Conservation (phyloP, 441 rosid genomes). For the Raphanus hybrid region DNA sequence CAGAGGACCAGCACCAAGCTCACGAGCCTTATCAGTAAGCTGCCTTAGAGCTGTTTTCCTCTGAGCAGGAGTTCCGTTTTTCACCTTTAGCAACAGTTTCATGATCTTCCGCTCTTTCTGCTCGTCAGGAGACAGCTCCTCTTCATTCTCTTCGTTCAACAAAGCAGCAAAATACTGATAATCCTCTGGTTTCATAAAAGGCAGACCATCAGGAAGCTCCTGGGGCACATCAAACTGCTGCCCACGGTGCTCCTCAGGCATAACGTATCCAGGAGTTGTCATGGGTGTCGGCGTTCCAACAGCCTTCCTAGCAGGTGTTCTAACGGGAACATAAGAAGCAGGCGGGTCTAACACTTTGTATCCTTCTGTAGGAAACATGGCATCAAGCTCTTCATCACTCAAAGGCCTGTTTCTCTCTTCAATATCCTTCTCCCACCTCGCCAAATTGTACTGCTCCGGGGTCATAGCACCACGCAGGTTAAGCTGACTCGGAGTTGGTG, state of each 20-base stretch:
- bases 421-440: constrained; percentile 10
- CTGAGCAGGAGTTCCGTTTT: constrained; percentile 98
- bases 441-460: constrained; percentile 9
- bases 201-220: constrained; percentile 1
- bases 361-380: constrained; percentile 8
- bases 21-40: constrained; percentile 97
- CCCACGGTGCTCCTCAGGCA: constrained; percentile 1
- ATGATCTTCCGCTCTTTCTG: constrained; percentile 97
- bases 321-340: background rate
- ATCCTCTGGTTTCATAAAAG: constrained; percentile 1
- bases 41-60: constrained; percentile 96
- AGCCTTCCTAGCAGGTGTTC: background rate
- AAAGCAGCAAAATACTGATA: background rate
- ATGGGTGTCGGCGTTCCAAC: background rate
- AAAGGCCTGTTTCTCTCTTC: constrained; percentile 6
- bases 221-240: constrained; percentile 11
- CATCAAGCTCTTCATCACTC: constrained; percentile 9
- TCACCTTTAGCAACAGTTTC: constrained; percentile 94
- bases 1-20: constrained; percentile 95
- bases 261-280: constrained; percentile 9
- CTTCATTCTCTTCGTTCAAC: constrained; percentile 90
- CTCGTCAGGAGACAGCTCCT: constrained; percentile 85
- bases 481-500: constrained; percentile 5
- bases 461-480: constrained; percentile 9
- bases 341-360: constrained; percentile 1